Evolutionary conservation across 768 basidiomycete genomes (phyloP).

Genomic region (Suillus bovinus): DNA sequence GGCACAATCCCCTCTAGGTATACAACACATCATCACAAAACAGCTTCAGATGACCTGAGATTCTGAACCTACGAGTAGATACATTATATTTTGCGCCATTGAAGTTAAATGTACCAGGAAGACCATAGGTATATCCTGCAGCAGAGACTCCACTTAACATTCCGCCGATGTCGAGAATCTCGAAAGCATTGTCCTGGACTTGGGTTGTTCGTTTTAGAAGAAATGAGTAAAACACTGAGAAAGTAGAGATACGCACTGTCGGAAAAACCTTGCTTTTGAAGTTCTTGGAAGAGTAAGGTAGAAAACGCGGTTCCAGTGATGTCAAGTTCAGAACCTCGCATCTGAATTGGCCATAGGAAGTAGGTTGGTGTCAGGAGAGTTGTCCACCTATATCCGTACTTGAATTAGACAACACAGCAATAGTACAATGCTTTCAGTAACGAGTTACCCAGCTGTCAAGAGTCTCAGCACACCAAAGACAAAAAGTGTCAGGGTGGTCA

Average conservation of each 20-base stretch:
- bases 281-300: constrained; percentile 4
- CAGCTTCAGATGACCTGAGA: not conserved
- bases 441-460: constrained; percentile 18
- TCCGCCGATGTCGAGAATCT: constrained; percentile 15
- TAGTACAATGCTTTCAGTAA: not conserved
- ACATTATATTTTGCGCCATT: constrained; percentile 21
- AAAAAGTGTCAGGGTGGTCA: constrained; percentile 4
- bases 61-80: constrained; percentile 3
- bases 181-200: constrained; percentile 18
- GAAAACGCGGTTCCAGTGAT: constrained; percentile 12
- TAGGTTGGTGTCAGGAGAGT: constrained; percentile 13
- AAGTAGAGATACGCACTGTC: constrained; percentile 4
- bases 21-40: not conserved
- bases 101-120: constrained; percentile 14
- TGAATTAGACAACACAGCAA: not conserved
- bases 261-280: constrained; percentile 5
- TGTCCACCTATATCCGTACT: constrained; percentile 14
- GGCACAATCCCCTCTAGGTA: constrained; percentile 8
- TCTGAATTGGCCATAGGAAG: constrained; percentile 1
- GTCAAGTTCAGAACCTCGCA: constrained; percentile 12
- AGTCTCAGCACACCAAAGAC: constrained; percentile 16
- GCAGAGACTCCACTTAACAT: constrained; percentile 19
- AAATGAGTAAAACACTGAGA: not conserved
- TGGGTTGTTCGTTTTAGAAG: not conserved
- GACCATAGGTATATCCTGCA: constrained; percentile 12